Base-by-base conservation (phyloP, 108 stramenopile genomes). In the Cyclostephanos invisitatus region DNA sequence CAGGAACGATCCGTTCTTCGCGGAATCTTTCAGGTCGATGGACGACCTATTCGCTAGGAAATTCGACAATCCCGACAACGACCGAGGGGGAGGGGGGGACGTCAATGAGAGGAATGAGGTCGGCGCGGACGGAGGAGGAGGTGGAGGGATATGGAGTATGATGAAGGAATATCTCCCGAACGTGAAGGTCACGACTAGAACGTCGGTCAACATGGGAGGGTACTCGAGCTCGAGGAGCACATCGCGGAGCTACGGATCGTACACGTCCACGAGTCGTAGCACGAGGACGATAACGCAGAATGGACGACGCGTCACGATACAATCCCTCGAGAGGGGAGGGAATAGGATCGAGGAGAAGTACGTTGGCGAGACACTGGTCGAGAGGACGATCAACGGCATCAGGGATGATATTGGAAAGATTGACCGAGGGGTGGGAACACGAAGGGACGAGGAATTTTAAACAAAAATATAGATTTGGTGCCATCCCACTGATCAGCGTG, bases 1-100 rank as follows among this genome's bases (percentile, higher is more conserved):
- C 57, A 74, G 47, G 32, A 85, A 85, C 61, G 88, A 89, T 77
- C 86, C 88, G 21, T 89, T 89, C 72, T 87, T 89, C 70, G 66
- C 59, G 21, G 82, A 83, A 25, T 78, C 81, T 10, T 85, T 84
- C 53, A 64, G 78, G 27, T 75, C 75, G 14, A 63, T 89, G 83
- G 84, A 89, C 40, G 84, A 87, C 63, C 62, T 74, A 18, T 89
- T 89, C 63, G 70, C 73, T 21, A 56, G 68, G 35, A 56, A 44
- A 2, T 84, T 84, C 70, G 49, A 36, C 54, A 72, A 62, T 3
- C 36, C 59, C 28, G 28, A 32, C 42, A 24, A 36, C 37, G 7
- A 55, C n/a, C 22, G 25, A 37, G 55, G 7, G 29, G 54, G 48
- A 28, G 21, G 18, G 21, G 60, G 47, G 21, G 32, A 70, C 28